Evolutionary conservation across 805 yeast genomes (phyloP), one percentile per base, ranked within the genome.

Genomic region (Saturnispora sanitii): DNA sequence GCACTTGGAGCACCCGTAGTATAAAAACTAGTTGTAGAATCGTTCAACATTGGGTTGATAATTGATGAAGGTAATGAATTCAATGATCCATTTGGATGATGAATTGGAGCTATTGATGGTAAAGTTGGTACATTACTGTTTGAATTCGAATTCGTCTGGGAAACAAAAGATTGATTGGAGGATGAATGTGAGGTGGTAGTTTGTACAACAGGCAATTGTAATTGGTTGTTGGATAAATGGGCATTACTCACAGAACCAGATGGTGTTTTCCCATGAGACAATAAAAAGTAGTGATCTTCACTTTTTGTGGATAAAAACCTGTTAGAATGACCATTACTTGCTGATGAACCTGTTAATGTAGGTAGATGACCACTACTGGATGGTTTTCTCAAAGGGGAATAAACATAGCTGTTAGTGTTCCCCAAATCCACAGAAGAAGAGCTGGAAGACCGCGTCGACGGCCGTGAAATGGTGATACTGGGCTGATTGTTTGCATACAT

Each of bases 181-280:
- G 37, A 26, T 15, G 42, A 39, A 33, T 34, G n/a, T 11, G 30
- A 23, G 1, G 42, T 21, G 16, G 30, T 17, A 15, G 37, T 33
- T 22, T 26, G 42, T 6, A 38, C n/a, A n/a, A n/a, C 28, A n/a
- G 36, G 41, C 20, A 39, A 18, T 33, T 16, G 42, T 16, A 33
- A 17, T 21, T 32, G 37, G 9, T 27, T n/a, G n/a, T n/a, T n/a
- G n/a, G n/a, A n/a, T n/a, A n/a, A n/a, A n/a, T n/a, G n/a, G n/a
- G n/a, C n/a, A n/a, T n/a, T n/a, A n/a, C n/a, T n/a, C n/a, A n/a
- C 16, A 9, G 35, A 20, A 11, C 13, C 30, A 15, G 42, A 39
- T 39, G 12, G 20, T 13, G 37, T 18, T 27, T 39, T 39, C 16
- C 42, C 33, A 33, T 39, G 42, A 4, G 42, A 39, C 11, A 39